These are phyloP conservation scores for Tolypocladium sp. DNA, from an alignment of 2,329 filamentous ascomycete species.

Conservation along the genomic window DNA sequence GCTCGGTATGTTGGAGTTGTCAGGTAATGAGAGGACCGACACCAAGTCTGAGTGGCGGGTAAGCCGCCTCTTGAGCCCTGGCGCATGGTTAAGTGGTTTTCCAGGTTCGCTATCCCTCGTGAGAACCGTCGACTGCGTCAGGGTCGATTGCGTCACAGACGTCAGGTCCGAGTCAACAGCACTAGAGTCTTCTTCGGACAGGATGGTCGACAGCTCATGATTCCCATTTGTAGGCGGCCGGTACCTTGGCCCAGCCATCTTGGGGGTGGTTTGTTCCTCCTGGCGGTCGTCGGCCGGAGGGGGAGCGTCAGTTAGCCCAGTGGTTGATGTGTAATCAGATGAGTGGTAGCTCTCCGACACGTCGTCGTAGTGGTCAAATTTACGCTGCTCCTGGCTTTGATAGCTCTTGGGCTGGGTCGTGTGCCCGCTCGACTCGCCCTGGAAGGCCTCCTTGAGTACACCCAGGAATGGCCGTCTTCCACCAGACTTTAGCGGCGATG, in stretches of 20 bases:
- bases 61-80: constrained; percentile 61
- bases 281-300: neutral
- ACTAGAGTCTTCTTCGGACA: constrained; percentile 41
- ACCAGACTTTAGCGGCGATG: constrained; percentile 37
- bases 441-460: constrained; percentile 51
- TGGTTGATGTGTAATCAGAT: constrained; percentile 7
- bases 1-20: constrained; percentile 43
- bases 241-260: constrained; percentile 22
- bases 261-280: constrained; percentile 2
- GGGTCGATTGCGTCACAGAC: constrained; percentile 38
- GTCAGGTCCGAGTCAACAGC: constrained; percentile 38
- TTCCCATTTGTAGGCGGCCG: constrained; percentile 44
- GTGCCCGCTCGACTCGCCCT: constrained; percentile 47
- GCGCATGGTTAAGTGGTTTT: constrained; percentile 30
- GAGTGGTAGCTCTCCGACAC: constrained; percentile 9
- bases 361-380: constrained; percentile 14
- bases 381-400: constrained; percentile 35
- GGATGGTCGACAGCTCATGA: constrained; percentile 48
- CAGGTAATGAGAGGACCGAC: constrained; percentile 74
- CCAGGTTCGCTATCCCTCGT: constrained; percentile 37
- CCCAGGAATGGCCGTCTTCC: constrained; percentile 46
- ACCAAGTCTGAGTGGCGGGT: constrained; percentile 92
- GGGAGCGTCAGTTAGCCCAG: neutral
- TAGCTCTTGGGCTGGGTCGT: constrained; percentile 36
- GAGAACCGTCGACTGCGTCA: constrained; percentile 42